Evolutionary conservation across 495 filamentous ascomycete genomes (phyloP), one percentile per base, ranked within the genome.

Genomic region (Bombardia bombarda): DNA sequence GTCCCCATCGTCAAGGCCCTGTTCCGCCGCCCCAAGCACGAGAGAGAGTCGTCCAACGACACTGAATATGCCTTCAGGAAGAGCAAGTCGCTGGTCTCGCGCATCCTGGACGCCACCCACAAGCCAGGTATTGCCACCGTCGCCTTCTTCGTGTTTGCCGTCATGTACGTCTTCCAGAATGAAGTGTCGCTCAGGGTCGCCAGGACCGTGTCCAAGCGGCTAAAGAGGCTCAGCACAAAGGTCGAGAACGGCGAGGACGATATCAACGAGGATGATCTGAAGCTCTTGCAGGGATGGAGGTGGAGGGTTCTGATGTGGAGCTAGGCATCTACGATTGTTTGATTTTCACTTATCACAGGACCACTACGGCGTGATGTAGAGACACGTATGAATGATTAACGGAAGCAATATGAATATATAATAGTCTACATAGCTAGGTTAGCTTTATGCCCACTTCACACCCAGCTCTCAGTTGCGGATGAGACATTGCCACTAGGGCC

Each of bases 51-150:
- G 1, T 31, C 60, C 7, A 70, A 67, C 45, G 51, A 63, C 32
- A 73, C 69, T 16, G 69, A 72, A 54, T 66, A 73, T 38, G 69
- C 69, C 17, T 72, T 70, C 49, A 47, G 44, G 16, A 57, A 55
- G 50, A 65, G 60, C 56, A 65, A 62, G 56, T 55, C 52, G 8
- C 57, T 73, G 2, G 49, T 72, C 40, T 38, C 55, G 16, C 58
- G 67, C 23, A 68, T 73, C 37, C 42, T 70, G 14, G 56, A 53
- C 36, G 60, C 53, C 1, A 49, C 62, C 2, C 45, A 50, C 13
- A 56, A 66, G 19, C 65, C 62, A 26, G 60, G 64, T 5, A 28
- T 72, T 7, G 65, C 66, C 3, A 67, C 64, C 2, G 25, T 72
- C n/a, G 62, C 67, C 18, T 66, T 67, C 45, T 62, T 73, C 17